A percentile compares a stretch with the other conserved stretches of the same genome.
Evolutionary conservation across 129 eudicot species (phyloP).

Genomic region (Pulicaria dysenterica): DNA sequence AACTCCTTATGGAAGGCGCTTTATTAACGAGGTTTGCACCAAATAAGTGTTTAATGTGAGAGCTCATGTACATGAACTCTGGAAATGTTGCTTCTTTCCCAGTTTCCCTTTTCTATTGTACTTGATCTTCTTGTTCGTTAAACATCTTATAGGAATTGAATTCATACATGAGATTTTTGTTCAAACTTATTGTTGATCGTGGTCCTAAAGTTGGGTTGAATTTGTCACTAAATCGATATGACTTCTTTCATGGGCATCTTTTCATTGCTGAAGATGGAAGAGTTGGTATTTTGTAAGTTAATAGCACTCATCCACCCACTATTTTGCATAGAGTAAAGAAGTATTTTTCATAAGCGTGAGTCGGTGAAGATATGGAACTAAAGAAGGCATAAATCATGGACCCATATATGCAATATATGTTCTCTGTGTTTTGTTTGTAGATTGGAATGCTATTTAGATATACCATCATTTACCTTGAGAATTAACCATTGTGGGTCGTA

Average conservation of each 20-base stretch:
- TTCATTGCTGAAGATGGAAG: conserved; percentile 85
- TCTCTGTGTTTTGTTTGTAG: not conserved
- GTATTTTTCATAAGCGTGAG: conserved; percentile 7
- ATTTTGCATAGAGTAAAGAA: conserved; percentile 14
- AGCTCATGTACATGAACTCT: not conserved
- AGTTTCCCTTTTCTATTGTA: not conserved
- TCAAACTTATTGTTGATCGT: conserved; percentile 68
- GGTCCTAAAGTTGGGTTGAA: conserved; percentile 84
- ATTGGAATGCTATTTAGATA: not conserved
- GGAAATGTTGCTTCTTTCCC: not conserved
- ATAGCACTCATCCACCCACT: not conserved
- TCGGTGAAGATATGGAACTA: conserved; percentile 1
- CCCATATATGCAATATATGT: not conserved
- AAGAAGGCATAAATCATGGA: not conserved
- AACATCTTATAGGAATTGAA: conserved; percentile 71
- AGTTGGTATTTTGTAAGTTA: conserved; percentile 96
- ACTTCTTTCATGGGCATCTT: conserved; percentile 95
- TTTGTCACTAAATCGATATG: conserved; percentile 79
- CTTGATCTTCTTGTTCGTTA: conserved; percentile 24
- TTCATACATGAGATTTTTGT: conserved; percentile 68
- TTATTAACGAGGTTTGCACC: conserved; percentile 68
- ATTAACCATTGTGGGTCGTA: conserved; percentile 12
- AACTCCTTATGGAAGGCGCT: conserved; percentile 80
- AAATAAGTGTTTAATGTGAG: conserved; percentile 10
- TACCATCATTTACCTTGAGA: conserved; percentile 18